Conservation (phyloP, 176 grass and related monocot genomes). For the Typha latifolia region DNA sequence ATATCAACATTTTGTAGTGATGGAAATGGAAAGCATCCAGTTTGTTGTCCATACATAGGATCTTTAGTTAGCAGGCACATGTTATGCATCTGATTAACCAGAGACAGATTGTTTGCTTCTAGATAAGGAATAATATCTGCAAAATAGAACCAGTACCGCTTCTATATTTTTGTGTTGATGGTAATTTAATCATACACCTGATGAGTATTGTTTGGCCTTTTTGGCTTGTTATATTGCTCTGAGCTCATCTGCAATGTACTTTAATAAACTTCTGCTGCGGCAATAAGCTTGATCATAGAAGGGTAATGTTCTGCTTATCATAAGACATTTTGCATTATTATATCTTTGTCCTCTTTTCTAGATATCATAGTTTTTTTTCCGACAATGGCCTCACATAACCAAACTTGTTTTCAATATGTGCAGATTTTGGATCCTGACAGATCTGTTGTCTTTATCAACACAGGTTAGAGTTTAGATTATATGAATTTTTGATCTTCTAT, state of each 20-base stretch:
- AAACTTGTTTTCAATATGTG: conserved; percentile 19
- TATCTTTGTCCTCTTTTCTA: not conserved
- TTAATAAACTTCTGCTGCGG: not conserved
- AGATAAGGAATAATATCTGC: not conserved
- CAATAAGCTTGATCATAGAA: not conserved
- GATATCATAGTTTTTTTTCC: not conserved
- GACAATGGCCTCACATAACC: not conserved
- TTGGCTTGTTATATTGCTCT: too few species aligned
- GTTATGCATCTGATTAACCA: not conserved
- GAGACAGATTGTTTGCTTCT: not conserved
- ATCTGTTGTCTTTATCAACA: conserved; percentile 58
- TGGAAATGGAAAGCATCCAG: not conserved
- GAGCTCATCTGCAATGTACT: not conserved
- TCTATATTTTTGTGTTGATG: not conserved
- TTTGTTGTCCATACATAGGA: not conserved
- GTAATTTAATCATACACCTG: not conserved
- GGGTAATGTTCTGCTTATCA: not conserved
- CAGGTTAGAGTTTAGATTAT: conserved; percentile 33
- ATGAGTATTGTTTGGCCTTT: not conserved
- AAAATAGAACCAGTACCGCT: not conserved
- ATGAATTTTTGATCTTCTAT: conserved; percentile 3
- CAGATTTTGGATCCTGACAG: conserved; percentile 80
- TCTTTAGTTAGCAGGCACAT: not conserved
- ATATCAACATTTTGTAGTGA: too few species aligned
- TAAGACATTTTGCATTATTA: not conserved